Evolutionary conservation across 805 yeast genomes (phyloP).

Genomic region (Barnettozyma californica): DNA sequence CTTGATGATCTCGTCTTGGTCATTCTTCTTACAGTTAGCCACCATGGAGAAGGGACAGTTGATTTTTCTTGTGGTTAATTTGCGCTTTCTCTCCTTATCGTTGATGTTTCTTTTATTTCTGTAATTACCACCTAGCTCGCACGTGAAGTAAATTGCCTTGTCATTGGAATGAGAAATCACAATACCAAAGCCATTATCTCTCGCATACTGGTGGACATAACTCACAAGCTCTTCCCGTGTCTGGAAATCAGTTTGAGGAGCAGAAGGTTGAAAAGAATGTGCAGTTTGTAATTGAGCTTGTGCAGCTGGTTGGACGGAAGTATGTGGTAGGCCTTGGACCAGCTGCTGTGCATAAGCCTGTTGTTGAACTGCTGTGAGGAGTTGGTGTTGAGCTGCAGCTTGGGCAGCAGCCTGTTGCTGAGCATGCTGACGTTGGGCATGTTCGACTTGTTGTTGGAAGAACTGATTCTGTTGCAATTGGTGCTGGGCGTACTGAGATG

Average conservation of each 20-base stretch:
- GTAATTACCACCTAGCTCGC: conserved; percentile 27
- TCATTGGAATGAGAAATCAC: conserved; percentile 28
- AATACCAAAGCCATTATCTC: conserved; percentile 28
- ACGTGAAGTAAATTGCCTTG: conserved; percentile 28
- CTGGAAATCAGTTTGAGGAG: conserved; percentile 21
- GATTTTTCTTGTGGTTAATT: conserved; percentile 27
- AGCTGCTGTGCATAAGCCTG: conserved; percentile 19
- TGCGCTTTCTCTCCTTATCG: conserved; percentile 28
- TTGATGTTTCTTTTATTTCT: conserved; percentile 28
- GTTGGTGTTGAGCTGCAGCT: conserved; percentile 6
- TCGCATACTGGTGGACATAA: conserved; percentile 26
- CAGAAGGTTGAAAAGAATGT: conserved; percentile 19
- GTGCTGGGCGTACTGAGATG: conserved; percentile 16
- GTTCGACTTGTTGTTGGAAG: conserved; percentile 20
- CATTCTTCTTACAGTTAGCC: conserved; percentile 27
- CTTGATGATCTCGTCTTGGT: conserved; percentile 22
- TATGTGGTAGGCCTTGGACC: conserved; percentile 20
- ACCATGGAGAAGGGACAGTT: conserved; percentile 29
- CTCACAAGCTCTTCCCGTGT: conserved; percentile 21
- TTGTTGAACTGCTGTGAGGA: conserved; percentile 10
- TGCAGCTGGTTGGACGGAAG: conserved; percentile 2
- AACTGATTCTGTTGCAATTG: conserved; percentile 16
- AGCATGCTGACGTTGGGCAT: conserved; percentile 18
- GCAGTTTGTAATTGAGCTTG: conserved; percentile 5
- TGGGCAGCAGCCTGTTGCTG: conserved; percentile 10